Percentiles rank a stretch among this genome's conserved stretches.
These are phyloP conservation scores for Mycena rebaudengoi DNA, from an alignment of 768 basidiomycete genomes.

Conservation along the genomic window DNA sequence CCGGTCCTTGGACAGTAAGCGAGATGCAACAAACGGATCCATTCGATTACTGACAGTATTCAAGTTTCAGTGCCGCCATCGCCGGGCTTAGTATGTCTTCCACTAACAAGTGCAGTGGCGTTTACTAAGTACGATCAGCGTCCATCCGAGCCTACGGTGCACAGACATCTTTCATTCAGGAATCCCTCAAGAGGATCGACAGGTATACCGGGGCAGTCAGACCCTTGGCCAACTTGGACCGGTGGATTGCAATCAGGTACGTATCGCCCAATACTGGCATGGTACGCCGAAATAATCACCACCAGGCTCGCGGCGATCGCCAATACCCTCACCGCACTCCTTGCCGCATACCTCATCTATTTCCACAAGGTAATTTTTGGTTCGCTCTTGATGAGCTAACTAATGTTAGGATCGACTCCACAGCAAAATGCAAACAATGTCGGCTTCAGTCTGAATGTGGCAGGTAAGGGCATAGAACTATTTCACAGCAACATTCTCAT, in stretches of 20 bases:
- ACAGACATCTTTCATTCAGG: constrained; percentile 53
- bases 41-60: constrained; percentile 33
- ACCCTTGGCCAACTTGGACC: constrained; percentile 61
- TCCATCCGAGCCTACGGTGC: constrained; percentile 75
- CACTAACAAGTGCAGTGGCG: no score
- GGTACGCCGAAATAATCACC: no score
- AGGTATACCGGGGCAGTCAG: constrained; percentile 53
- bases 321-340: background rate
- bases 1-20: constrained; percentile 49
- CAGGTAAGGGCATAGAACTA: no score
- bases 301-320: constrained; percentile 29
- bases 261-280: no score
- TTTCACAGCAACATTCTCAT: no score
- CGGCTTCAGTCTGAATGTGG: constrained; percentile 65
- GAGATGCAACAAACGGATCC: no score
- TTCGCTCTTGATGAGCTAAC: no score
- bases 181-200: constrained; percentile 62
- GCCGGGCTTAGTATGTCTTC: constrained; percentile 53
- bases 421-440: constrained; percentile 48
- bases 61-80: constrained; percentile 45
- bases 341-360: constrained; percentile 7
- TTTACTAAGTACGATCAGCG: constrained; percentile 34
- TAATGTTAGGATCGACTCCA: no score
- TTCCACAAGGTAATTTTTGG: no score
- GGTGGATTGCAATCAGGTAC: constrained; percentile 21